Conservation (phyloP, 148 eudicot genomes). For the Amaranthus hypochondriacus region DNA sequence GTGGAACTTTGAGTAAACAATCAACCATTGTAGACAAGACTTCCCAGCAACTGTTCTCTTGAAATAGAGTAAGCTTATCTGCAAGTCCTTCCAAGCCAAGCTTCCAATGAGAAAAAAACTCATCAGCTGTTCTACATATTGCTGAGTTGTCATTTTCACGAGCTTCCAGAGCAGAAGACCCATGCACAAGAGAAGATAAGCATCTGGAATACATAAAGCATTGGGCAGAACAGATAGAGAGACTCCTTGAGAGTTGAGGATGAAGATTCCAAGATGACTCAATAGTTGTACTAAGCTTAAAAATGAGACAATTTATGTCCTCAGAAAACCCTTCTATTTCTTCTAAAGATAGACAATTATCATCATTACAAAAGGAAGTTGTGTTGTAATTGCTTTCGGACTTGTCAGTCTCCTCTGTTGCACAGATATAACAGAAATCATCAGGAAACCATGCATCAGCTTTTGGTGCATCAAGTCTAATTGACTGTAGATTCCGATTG, state of each 20-base stretch:
- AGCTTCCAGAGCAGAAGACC: constrained; percentile 21
- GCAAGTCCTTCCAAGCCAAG: constrained; percentile 56
- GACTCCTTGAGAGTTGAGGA: constrained; percentile 48
- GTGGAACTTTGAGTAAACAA: constrained; percentile 53
- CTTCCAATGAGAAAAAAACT: constrained; percentile 41
- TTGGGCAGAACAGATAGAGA: constrained; percentile 44
- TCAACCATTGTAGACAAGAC: constrained; percentile 59
- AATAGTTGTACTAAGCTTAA: constrained; percentile 46
- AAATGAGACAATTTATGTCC: constrained; percentile 43
- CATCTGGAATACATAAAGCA: constrained; percentile 61
- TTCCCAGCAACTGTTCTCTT: constrained; percentile 67
- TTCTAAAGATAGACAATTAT: constrained; percentile 34
- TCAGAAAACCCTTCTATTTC: constrained; percentile 35
- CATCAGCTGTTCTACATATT: constrained; percentile 25
- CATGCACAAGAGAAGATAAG: constrained; percentile 36
- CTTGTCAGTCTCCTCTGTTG: constrained; percentile 26
- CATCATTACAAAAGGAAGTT: constrained; percentile 21
- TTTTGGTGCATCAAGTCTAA: constrained; percentile 33
- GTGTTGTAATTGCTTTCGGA: constrained; percentile 24
- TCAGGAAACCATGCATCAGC: constrained; percentile 45
- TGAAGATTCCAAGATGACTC: constrained; percentile 71
- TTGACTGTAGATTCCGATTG: constrained; percentile 20
- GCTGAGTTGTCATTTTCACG: constrained; percentile 25
- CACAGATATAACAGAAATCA: constrained; percentile 37
- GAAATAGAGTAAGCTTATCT: constrained; percentile 34